Base-by-base conservation (phyloP, 208 protist species). In the Leishmania gerbilli region DNA sequence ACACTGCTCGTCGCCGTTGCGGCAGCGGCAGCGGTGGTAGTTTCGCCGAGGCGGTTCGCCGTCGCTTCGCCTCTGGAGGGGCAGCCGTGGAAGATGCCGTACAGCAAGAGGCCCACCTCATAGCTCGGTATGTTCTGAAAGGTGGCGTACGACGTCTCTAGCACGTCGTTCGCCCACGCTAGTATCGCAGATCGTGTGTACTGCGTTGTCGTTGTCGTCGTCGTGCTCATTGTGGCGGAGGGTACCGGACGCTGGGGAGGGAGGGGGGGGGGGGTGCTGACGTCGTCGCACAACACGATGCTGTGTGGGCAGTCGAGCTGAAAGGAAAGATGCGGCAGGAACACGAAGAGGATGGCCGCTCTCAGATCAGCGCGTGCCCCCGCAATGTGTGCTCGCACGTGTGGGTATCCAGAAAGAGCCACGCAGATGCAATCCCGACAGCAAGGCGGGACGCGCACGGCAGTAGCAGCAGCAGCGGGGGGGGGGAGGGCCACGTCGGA, bases 31-130 rank as follows among this genome's bases (percentile, higher is more conserved):
- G 68, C 68, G 21, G 42, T 47, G 58, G 65, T 24, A 3, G 1
- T 15, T 40, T 79, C 53, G 34, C 13, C 47, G 69, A 9, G 24
- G 55, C n/a, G 31, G 31, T 47, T 51, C 53, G 21, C 45, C 6
- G 42, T 56, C 17, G 19, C 27, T 8, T n/a, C 8, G 37, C 8
- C 37, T 9, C 21, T 8, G 67, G 6, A n/a, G 40, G 37, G 11
- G 31, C 69, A 64, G 45, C 42, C 56, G 68, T 87, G 83, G 62
- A 85, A 89, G 27, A 95, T 84, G 62, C 91, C 91, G 76, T 95
- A 91, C 19, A 97, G 89, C 31, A 97, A 81, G 17, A 97, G 80
- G 0, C 85, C 93, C 7, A 95, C 78, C 37, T 94, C 89, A 51
- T 91, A 89, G 51, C 90, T 81, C 0, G 86, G 86, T 47, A 97